Base-by-base conservation (phyloP, 495 filamentous ascomycete species). In the Cercophora sp. region DNA sequence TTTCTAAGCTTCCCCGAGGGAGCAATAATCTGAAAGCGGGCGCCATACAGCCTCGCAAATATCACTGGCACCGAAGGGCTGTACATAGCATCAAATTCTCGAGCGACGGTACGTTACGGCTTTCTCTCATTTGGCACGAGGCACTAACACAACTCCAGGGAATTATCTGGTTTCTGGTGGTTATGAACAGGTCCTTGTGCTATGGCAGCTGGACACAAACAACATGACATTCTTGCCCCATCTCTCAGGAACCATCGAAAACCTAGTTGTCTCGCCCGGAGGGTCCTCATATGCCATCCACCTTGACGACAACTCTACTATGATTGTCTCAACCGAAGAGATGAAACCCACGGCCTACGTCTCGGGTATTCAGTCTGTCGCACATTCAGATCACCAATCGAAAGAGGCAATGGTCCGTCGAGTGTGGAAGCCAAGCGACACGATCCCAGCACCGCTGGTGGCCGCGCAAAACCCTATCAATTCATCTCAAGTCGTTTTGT, bases 161-260 rank as follows among this genome's bases (percentile, higher is more conserved):
- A 92, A 96, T 59, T 98, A 98, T 63, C 66, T 97, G 26, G 85
- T 98, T 26, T 97, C 93, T 34, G 93, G 93, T 52, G 94, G 93
- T 8, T 78, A 81, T 10, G 93, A 97, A 67, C 89, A 89, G 1
- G 90, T 93, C 4, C 71, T 99, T 42, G 87, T 96, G 13, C 69
- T 96, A n/a, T 99, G 91, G 91, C 93, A 99, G 65, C 69, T 97
- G 16, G 89, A 93, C 53, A 96, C 92, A 1, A 83, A 82, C 25
- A 82, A 82, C 54, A 81, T 81, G 57, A 85, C 92, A 59, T 86
- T 80, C 64, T 70, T 99, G 6, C 93, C 93, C 1, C 91, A 99
- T 76, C 78, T 99, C 31, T 85, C 86, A 5, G 85, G 89, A 4
- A 76, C 83, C 5, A 87, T 99, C 24, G 84, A 89, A 63, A 87